phyloP scores from a whole-genome alignment of 2,329 filamentous ascomycete genomes.

The Diaporthe citrichinensis region DNA sequence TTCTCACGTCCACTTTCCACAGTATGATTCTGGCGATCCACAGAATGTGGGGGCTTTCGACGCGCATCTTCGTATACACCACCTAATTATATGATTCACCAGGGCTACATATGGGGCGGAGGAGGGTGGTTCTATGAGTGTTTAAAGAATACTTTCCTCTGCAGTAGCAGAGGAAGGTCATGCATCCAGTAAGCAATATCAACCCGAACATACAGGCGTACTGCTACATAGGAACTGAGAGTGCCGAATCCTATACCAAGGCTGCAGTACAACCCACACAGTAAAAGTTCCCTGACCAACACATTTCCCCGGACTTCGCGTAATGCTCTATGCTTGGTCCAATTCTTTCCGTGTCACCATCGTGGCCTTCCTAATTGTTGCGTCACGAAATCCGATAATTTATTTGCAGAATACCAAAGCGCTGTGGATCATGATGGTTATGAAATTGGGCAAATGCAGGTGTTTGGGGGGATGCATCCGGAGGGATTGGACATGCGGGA shows the following conservation, averaged over 20 bases:
- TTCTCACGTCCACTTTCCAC: background rate
- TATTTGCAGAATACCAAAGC: background rate
- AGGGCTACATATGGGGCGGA: background rate
- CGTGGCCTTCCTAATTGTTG: background rate
- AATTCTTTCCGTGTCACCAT: background rate
- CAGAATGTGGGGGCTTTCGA: background rate
- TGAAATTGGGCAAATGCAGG: background rate
- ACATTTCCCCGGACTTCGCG: background rate
- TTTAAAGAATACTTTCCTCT: background rate
- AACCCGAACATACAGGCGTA: background rate
- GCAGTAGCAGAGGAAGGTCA: background rate
- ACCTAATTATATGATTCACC: background rate
- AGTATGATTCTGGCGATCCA: background rate
- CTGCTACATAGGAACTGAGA: background rate
- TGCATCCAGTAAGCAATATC: background rate
- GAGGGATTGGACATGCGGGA: background rate
- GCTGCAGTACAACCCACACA: background rate
- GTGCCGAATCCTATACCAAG: background rate
- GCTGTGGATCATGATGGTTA: background rate
- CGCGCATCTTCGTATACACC: background rate
- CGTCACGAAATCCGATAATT: too few relatives aligned
- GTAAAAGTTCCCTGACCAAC: background rate
- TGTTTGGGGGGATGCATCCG: background rate
- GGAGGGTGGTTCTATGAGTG: background rate
- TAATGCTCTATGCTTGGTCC: background rate